phyloP scores from a whole-genome alignment of 2,329 filamentous ascomycete species.

The Calonectria multiphialidica region DNA sequence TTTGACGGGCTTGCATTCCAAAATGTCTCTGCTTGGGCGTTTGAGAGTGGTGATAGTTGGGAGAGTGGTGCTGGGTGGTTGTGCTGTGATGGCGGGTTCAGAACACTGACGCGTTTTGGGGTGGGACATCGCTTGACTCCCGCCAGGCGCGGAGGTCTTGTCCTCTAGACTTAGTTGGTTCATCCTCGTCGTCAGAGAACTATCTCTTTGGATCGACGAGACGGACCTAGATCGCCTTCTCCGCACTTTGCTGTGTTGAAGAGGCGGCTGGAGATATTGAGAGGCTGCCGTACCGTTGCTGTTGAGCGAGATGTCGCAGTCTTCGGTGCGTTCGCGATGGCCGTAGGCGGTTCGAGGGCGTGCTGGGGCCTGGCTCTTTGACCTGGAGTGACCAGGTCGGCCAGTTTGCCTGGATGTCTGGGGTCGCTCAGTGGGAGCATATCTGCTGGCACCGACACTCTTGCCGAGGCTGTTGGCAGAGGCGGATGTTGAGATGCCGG shows the following conservation, averaged over 20 bases:
- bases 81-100: constrained; percentile 38
- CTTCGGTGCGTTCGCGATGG: constrained; percentile 53
- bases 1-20: constrained; percentile 25
- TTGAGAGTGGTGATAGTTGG: constrained; percentile 37
- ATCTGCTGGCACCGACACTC: constrained; percentile 68
- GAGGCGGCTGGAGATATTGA: constrained; percentile 29
- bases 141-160: constrained; percentile 36
- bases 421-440: constrained; percentile 60
- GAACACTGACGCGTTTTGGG: constrained; percentile 35
- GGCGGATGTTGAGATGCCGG: constrained; percentile 42
- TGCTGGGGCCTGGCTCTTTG: constrained; percentile 50
- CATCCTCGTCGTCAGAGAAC: constrained; percentile 56
- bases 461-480: constrained; percentile 64
- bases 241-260: constrained; percentile 43
- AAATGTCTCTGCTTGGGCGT: constrained; percentile 40
- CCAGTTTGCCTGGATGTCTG: constrained; percentile 63
- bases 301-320: constrained; percentile 50
- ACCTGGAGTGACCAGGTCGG: constrained; percentile 61
- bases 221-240: constrained; percentile 43
- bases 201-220: constrained; percentile 54
- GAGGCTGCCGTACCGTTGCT: constrained; percentile 52
- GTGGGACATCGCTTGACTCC: constrained; percentile 63
- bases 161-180: constrained; percentile 55
- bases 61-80: constrained; percentile 41
- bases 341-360: constrained; percentile 56